Conservation (phyloP, 1,284 basidiomycete genomes). For the Naganishia albida region DNA sequence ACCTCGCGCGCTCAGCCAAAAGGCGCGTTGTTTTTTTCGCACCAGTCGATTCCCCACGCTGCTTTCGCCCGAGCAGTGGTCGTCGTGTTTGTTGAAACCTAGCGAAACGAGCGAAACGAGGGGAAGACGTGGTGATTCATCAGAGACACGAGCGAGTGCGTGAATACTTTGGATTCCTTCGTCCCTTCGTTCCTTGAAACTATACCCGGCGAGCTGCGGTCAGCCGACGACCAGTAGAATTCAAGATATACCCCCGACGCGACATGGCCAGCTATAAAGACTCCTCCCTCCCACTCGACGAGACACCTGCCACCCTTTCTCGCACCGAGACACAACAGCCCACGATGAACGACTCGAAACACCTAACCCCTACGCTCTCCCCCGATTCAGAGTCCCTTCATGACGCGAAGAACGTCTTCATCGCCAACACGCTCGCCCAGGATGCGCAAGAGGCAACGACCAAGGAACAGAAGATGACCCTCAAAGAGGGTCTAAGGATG, state of each 20-base stretch:
- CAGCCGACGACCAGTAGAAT: neutral
- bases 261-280: neutral
- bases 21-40: neutral
- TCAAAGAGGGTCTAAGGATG: conserved; percentile 46
- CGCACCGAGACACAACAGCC: conserved; percentile 9
- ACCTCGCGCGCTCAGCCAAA: neutral
- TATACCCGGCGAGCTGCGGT: neutral
- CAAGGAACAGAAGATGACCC: conserved; percentile 52
- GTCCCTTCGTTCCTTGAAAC: neutral
- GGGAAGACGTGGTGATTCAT: neutral
- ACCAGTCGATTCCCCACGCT: neutral
- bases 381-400: conserved; percentile 14
- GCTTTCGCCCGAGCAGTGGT: neutral
- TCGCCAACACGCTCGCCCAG: conserved; percentile 23
- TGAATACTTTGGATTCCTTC: neutral
- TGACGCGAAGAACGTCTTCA: neutral
- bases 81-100: no score
- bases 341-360: conserved; percentile 4
- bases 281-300: conserved; percentile 3
- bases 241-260: neutral
- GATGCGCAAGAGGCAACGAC: conserved; percentile 38
- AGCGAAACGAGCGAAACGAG: neutral
- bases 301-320: neutral
- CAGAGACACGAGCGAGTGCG: neutral
- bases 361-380: neutral